Evolutionary conservation across 192 early-diverging fungal genomes (phyloP), one percentile per base, ranked within the genome.

Genomic region (Radiomyces spectabilis): DNA sequence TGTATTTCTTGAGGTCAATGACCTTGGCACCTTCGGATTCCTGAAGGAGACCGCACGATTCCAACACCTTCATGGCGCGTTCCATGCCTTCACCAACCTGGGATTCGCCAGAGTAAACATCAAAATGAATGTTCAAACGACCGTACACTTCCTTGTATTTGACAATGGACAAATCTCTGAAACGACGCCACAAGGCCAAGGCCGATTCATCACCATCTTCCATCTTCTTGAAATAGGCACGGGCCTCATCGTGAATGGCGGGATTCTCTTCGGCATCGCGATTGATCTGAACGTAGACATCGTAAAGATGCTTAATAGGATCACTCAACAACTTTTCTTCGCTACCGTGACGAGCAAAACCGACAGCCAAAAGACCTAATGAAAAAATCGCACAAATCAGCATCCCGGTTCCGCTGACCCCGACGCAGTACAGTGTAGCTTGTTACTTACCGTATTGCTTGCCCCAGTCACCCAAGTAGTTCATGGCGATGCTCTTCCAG

Each of bases 381-480:
- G 51, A 13, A 51, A 27, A 24, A 49, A 22, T 19, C 12, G 12
- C 10, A 31, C 0, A 19, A 33, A n/a, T n/a, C n/a, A n/a, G n/a
- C n/a, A n/a, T n/a, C n/a, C n/a, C n/a, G n/a, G n/a, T n/a, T n/a
- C n/a, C n/a, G n/a, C n/a, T n/a, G n/a, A n/a, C n/a, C n/a, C n/a
- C n/a, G n/a, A n/a, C n/a, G n/a, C n/a, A n/a, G n/a, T n/a, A n/a
- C n/a, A n/a, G n/a, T n/a, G n/a, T 57, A 32, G 21, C 15, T 57
- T 15, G 55, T 40, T 49, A 41, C 71, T 62, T 78, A 73, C 87
- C 97, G 65, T 93, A 99, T 76, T 98, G 95, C 72, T 95, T 99
- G 53, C 97, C 97, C 97, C 97, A 99, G 69, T 99, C 95, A 51
- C 97, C 97, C 29, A 99, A 75, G 70, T 99, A 95, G 80, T 99